Evolutionary conservation across 2,329 filamentous ascomycete species (phyloP), one percentile per base, ranked within the genome.

Genomic region (Xylariaceae sp.): DNA sequence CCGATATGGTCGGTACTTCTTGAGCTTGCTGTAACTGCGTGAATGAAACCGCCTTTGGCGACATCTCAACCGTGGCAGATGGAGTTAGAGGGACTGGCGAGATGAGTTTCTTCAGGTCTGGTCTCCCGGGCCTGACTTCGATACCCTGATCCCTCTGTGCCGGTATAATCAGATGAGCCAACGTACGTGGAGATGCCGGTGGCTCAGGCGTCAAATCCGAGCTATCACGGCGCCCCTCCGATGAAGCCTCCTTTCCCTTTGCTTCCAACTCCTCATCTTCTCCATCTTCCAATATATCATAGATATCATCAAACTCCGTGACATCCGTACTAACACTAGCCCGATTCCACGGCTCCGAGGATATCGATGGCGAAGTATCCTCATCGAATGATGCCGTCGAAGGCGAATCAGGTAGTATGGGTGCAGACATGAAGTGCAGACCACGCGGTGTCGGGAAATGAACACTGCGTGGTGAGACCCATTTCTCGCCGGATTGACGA

Each of bases 241-340:
- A 71, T 49, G 68, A 75, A 59, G 63, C 73, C 69, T 64, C 73
- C 68, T 69, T 72, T 65, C 73, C 72, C 62, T 81, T 76, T 66
- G 70, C 70, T 63, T 62, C 65, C 35, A 68, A 68, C 6, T 81
- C 78, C 63, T 95, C 90, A 52, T 90, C 84, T 62, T 81, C 78
- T 63, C 95, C 90, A 52, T 90, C 84, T 62, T 95, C 90, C 12
- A 89, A 91, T 42, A 89, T 80, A 70, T 94, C 88, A 70, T 96
- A 96, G 47, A 96, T 75, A 64, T 95, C 89, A 71, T 95, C 89
- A 64, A 92, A 92, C 60, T 89, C 86, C 62, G 82, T 88, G 59
- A 79, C 79, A 63, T 83, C 81, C 61, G 86, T 86, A 68, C 80
- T 75, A 63, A 77, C 72, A 74, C 80, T 87, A 64, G 76, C 75